Base-by-base conservation (phyloP, 352 stramenopile genomes). In the Aphanomyces astaci region DNA sequence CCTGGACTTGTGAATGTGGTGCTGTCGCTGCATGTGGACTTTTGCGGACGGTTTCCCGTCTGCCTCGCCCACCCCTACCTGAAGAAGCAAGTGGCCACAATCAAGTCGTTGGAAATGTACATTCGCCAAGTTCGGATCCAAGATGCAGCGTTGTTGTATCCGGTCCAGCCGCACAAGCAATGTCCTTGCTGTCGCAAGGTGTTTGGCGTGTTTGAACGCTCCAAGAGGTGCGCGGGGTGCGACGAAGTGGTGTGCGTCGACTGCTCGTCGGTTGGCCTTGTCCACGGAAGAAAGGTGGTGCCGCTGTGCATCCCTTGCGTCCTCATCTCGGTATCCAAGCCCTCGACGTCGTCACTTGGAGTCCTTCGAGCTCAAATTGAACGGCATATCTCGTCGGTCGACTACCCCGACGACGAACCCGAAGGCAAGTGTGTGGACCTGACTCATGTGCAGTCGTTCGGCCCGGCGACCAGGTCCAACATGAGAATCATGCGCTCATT, bases 281-380 rank as follows among this genome's bases (percentile, higher is more conserved):
- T 68, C 3, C 62, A 51, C 4, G 62, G 62, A 1, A 51, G 55
- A n/a, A 68, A 68, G 27, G 62, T 68, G 17, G 62, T 68, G 43
- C 62, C 62, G n/a, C 49, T 68, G 13, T 68, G 62, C 27, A 51
- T 68, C 27, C 39, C 62, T 19, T 68, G 62, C 51, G 43, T 52
- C 5, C 59, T 68, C 3, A 52, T 52, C 1, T 45, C 62, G 36
- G 11, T 45, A 3, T 59, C 43, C 11, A 68, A 27, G 7, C 30
- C 24, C 3, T 68, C 62, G 1, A 49, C 46, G n/a, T 39, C 46
- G 11, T 62, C 46, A 4, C 11, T 51, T 19, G 30, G 48, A 22
- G n/a, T 62, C 24, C n/a, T 68, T 48, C 33, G 46, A 19, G 51
- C 39, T 30, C 46, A 48, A 48, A 36, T 68, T 45, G 33, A 68